Evolutionary conservation across 2,329 filamentous ascomycete genomes (phyloP), one percentile per base, ranked within the genome.

Genomic region (Calonectria hongkongensis): DNA sequence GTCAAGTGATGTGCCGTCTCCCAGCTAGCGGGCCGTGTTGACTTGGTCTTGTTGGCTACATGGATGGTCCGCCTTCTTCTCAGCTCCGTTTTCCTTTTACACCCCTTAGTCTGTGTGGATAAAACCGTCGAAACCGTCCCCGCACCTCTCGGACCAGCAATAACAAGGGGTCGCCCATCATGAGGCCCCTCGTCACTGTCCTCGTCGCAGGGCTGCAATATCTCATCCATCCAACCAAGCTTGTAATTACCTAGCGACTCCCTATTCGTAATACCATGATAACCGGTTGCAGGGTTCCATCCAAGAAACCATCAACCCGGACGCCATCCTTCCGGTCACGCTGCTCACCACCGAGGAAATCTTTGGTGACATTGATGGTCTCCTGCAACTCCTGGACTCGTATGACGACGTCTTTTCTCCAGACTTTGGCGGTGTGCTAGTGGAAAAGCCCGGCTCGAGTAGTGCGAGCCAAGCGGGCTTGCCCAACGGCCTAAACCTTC

Each of bases 231-330:
- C 84, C 84, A 9, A 76, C 82, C 30, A 83, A 84, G 47, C 71
- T 86, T 70, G 84, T 85, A 81, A 39, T 27, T 6, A 60, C 48
- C 0, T 3, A 7, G 3, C 36, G 9, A 3, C 16, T 2, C 39
- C 27, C 16, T 33, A 16, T 39, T n/a, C 25, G 12, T 5, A 18
- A 28, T 18, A 0, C 12, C 21, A 60, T 60, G 21, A 60, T 60
- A 27, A 60, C 54, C 54, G 25, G 36, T 25, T 15, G 28, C 54
- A 86, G 85, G 85, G 84, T 65, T 81, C 81, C 25, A 85, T 86
- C n/a, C 79, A 85, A 70, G 83, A 85, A 72, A 84, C 82, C 39
- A 85, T 86, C 72, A 83, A 85, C 27, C 81, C 85, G 0, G 84
- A 86, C 69, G 83, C 81, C 64, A 77, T 86, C 15, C 78, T 86